phyloP scores from a whole-genome alignment of 805 yeast species.

The Starmerella etchellsii region DNA sequence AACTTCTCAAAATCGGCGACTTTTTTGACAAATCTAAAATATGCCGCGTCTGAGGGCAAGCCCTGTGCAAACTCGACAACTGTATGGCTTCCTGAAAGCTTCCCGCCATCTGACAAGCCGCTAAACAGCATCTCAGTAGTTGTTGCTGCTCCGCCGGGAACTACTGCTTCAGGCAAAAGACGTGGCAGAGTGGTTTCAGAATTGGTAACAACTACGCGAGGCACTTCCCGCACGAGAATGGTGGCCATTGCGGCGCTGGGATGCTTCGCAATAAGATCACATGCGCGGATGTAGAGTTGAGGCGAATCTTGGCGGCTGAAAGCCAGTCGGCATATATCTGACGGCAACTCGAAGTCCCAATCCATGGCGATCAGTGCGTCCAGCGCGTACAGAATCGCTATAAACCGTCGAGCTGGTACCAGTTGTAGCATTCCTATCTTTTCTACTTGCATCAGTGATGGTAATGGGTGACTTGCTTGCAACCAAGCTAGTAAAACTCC shows the following conservation, averaged over 20 bases:
- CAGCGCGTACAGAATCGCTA: slow-evolving; percentile 10
- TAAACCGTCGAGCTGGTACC: slow-evolving; percentile 1
- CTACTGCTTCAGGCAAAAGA: neutral
- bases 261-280: slow-evolving; percentile 10
- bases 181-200: neutral
- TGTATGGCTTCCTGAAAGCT: slow-evolving; percentile 4
- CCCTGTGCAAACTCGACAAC: slow-evolving; percentile 2
- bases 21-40: neutral
- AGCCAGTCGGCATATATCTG: slow-evolving; percentile 9
- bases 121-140: slow-evolving; percentile 15
- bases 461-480: slow-evolving; percentile 6
- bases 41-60: neutral
- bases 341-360: slow-evolving; percentile 7
- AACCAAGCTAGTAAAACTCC: slow-evolving; percentile 3
- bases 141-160: neutral
- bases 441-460: slow-evolving; percentile 3
- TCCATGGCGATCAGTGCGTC: slow-evolving; percentile 9
- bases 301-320: slow-evolving; percentile 3
- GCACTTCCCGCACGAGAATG: slow-evolving; percentile 3
- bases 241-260: slow-evolving; percentile 2
- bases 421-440: slow-evolving; percentile 1
- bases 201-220: neutral
- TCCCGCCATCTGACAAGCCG: slow-evolving; percentile 11
- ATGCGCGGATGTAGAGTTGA: slow-evolving; percentile 3
- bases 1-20: neutral